phyloP scores from a whole-genome alignment of 805 yeast species.

The Sungouiozyma intestinalis region DNA sequence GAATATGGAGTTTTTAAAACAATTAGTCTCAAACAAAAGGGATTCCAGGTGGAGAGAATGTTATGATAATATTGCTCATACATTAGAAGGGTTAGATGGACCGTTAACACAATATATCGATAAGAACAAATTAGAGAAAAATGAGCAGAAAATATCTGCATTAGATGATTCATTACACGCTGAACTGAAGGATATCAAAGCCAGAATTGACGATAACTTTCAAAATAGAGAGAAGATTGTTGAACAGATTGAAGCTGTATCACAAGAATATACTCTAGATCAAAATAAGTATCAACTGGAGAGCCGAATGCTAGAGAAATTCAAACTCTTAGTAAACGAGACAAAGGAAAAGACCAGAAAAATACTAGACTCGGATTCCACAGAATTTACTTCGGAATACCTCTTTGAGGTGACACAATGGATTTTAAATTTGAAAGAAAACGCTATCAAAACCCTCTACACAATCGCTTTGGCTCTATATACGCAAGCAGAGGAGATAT shows the following conservation, averaged over 20 bases:
- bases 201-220: constrained; percentile 11
- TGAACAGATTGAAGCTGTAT: constrained; percentile 5
- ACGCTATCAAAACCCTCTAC: constrained; percentile 11
- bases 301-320: constrained; percentile 17
- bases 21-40: constrained; percentile 34
- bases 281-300: constrained; percentile 16
- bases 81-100: constrained; percentile 6
- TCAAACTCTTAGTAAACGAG: constrained; percentile 15
- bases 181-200: constrained; percentile 12
- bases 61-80: constrained; percentile 17
- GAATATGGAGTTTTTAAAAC: constrained; percentile 29
- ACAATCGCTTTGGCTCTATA: constrained; percentile 23
- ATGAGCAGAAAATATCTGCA: constrained; percentile 5
- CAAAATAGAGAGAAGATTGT: constrained; percentile 7
- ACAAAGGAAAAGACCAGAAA: constrained; percentile 11
- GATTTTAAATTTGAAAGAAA: constrained; percentile 8
- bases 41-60: constrained; percentile 33
- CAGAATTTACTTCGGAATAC: constrained; percentile 7
- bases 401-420: constrained; percentile 3
- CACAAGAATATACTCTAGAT: constrained; percentile 7
- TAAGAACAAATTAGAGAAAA: constrained; percentile 3
- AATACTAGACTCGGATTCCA: constrained; percentile 10
- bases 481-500: constrained; percentile 14
- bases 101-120: constrained; percentile 13
- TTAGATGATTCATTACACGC: constrained; percentile 7